phyloP scores from a whole-genome alignment of 176 grass and related monocot genomes.

The Oryza meridionalis region DNA sequence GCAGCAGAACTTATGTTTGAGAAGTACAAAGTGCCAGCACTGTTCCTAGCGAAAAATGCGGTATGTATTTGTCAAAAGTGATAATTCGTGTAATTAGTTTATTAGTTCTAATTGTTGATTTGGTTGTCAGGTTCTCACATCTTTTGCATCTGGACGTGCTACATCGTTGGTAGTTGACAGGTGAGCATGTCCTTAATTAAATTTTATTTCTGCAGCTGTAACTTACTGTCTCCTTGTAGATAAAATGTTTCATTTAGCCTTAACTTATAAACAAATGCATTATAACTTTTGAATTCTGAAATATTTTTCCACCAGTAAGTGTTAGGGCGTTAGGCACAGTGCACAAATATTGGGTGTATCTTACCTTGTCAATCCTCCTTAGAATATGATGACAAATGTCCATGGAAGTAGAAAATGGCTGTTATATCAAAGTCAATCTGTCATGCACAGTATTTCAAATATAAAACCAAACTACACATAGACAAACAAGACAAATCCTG shows the following conservation, averaged over 20 bases:
- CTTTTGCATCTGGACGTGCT: conserved; percentile 97
- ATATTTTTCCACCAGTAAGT: conserved; percentile 27
- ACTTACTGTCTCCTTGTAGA: conserved; percentile 14
- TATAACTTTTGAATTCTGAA: not conserved
- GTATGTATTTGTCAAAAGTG: conserved; percentile 59
- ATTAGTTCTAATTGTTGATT: conserved; percentile 45
- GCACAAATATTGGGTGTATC: not conserved
- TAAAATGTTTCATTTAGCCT: conserved; percentile 14
- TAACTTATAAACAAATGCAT: conserved; percentile 24
- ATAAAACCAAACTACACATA: not conserved
- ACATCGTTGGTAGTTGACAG: conserved; percentile 99
- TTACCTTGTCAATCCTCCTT: not conserved
- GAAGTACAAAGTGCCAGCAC: conserved; percentile 94
- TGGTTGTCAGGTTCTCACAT: conserved; percentile 85
- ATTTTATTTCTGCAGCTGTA: not conserved
- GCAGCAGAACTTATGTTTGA: conserved; percentile 99
- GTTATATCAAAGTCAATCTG: not conserved
- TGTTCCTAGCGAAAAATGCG: conserved; percentile 98
- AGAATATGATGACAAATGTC: not conserved
- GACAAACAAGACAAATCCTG: not conserved
- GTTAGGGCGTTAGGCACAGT: not conserved
- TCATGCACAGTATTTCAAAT: not conserved
- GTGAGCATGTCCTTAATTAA: conserved; percentile 46
- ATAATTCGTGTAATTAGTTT: conserved; percentile 37
- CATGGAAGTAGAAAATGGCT: not conserved